Conservation (phyloP, 2,329 filamentous ascomycete genomes). For the Epichloe sibirici region DNA sequence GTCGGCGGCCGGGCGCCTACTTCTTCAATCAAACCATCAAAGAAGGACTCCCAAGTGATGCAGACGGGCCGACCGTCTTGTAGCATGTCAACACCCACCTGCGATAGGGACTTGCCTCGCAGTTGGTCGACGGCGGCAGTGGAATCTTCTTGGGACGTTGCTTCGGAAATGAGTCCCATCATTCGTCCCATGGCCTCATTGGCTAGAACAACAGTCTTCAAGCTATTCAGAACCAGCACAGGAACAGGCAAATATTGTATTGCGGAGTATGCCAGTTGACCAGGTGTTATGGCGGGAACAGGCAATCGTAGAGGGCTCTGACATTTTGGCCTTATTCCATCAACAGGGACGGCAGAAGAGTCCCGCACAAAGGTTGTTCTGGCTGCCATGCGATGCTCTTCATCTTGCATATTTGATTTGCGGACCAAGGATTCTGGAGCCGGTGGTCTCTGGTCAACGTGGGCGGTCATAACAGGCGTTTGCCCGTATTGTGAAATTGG, state of each 20-base stretch:
- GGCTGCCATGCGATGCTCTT: conserved; percentile 13
- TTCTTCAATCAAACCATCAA: conserved; percentile 39
- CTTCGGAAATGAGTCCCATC: conserved; percentile 37
- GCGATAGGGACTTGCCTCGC: conserved; percentile 51
- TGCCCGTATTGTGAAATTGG: neutral
- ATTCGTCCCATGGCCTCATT: conserved; percentile 66
- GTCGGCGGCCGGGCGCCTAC: conserved; percentile 20
- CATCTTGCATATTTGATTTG: conserved; percentile 10
- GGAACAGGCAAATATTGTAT: conserved; percentile 66
- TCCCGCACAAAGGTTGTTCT: conserved; percentile 25
- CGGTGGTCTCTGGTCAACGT: neutral
- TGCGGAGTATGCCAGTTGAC: conserved; percentile 51
- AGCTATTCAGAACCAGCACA: conserved; percentile 52
- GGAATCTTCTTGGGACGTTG: conserved; percentile 26
- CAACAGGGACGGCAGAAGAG: conserved; percentile 9
- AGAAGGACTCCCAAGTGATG: conserved; percentile 46
- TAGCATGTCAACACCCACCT: conserved; percentile 62
- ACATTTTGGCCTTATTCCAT: conserved; percentile 21
- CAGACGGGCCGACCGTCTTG: conserved; percentile 52
- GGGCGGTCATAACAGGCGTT: neutral
- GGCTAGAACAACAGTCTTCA: conserved; percentile 59
- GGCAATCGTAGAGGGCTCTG: conserved; percentile 27
- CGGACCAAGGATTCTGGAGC: neutral
- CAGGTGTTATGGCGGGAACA: conserved; percentile 36
- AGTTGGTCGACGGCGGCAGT: conserved; percentile 44